These are phyloP conservation scores for Fraxinus americana DNA, from an alignment of 257 asterid species.

Conservation along the genomic window DNA sequence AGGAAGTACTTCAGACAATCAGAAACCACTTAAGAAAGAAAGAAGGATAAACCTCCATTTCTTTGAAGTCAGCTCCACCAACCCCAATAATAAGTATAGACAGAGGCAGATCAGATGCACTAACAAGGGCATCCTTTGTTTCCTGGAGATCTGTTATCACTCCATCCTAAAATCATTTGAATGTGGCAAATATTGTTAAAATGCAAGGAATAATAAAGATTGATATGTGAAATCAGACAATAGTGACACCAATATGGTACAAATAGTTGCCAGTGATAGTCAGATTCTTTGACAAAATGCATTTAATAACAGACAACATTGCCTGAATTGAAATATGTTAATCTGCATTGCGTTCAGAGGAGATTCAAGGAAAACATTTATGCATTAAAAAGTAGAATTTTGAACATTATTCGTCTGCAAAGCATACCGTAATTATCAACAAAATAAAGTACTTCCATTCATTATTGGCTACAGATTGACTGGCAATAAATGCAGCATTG, in stretches of 20 bases:
- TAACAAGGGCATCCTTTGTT: constrained; percentile 89
- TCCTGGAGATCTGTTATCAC: constrained; percentile 98
- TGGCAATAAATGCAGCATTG: constrained; percentile 84
- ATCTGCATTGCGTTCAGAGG: not conserved
- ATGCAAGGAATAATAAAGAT: constrained; percentile 15
- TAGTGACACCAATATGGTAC: not conserved
- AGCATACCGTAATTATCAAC: constrained; percentile 84
- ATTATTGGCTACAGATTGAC: constrained; percentile 66
- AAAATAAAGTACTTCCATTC: constrained; percentile 79
- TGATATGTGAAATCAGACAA: constrained; percentile 12
- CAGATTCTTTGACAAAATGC: constrained; percentile 6
- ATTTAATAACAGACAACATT: constrained; percentile 5
- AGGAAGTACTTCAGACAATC: constrained; percentile 18
- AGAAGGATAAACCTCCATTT: constrained; percentile 81
- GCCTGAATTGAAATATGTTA: not conserved
- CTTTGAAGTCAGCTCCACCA: constrained; percentile 98
- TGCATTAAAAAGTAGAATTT: constrained; percentile 18
- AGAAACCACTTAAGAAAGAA: constrained; percentile 13
- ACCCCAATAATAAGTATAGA: constrained; percentile 95
- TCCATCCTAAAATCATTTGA: constrained; percentile 67
- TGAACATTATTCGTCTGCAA: constrained; percentile 6
- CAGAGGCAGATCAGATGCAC: constrained; percentile 94
- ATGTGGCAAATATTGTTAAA: constrained; percentile 3
- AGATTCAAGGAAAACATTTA: not conserved
- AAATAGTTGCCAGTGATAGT: constrained; percentile 6